Conservation (phyloP, 2,329 filamentous ascomycete species). For the Epichloe hybrida region DNA sequence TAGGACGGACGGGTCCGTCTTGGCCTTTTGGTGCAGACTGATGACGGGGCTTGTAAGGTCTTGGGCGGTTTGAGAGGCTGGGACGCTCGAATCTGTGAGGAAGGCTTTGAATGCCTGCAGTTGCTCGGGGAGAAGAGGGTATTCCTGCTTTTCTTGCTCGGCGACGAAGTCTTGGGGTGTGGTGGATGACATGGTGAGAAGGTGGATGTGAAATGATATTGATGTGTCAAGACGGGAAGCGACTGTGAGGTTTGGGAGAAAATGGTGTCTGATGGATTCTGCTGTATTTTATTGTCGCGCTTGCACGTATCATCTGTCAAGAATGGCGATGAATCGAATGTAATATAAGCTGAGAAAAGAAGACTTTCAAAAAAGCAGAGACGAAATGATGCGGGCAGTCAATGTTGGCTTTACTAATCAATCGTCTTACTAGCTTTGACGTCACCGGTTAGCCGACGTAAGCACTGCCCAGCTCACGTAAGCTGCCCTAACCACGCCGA, state of each 20-base stretch:
- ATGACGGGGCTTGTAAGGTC: constrained; percentile 1
- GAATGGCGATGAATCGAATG: not conserved
- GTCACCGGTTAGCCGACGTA: not conserved
- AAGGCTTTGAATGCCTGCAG: not conserved
- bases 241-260: not conserved
- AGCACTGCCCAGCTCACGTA: not conserved
- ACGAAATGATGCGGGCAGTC: not conserved
- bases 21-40: not conserved
- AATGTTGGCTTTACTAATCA: not conserved
- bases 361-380: not conserved
- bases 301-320: not conserved
- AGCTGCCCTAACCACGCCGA: too few species aligned
- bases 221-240: not conserved
- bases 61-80: not conserved
- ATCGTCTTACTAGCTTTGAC: not conserved
- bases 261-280: not conserved
- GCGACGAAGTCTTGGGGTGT: not conserved
- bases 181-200: not conserved
- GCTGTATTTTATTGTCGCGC: not conserved
- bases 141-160: not conserved
- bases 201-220: not conserved
- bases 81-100: not conserved
- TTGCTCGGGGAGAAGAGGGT: not conserved
- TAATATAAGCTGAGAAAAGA: not conserved
- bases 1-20: not conserved